These are phyloP conservation scores for Xylaria sp. DNA, from an alignment of 2,329 filamentous ascomycete genomes.

Conservation along the genomic window DNA sequence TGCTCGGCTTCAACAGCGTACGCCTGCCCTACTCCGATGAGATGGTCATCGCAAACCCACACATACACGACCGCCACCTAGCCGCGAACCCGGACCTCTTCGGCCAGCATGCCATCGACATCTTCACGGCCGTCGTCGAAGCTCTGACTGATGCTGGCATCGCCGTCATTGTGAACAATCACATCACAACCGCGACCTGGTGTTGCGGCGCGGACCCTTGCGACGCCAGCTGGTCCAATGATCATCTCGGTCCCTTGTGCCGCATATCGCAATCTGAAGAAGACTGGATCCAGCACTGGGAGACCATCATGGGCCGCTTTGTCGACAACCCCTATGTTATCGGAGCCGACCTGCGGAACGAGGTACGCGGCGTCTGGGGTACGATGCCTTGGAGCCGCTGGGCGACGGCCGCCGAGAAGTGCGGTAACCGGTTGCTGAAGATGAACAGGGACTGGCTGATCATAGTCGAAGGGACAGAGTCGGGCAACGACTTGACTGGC, in stretches of 20 bases:
- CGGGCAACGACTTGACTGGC: slow-evolving; percentile 67
- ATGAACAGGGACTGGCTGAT: slow-evolving; percentile 70
- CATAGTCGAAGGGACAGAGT: slow-evolving; percentile 71
- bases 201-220: slow-evolving; percentile 72
- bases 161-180: slow-evolving; percentile 71
- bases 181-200: slow-evolving; percentile 72
- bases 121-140: slow-evolving; percentile 63
- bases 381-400: slow-evolving; percentile 70
- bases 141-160: slow-evolving; percentile 66
- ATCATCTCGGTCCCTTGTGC: slow-evolving; percentile 65
- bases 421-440: slow-evolving; percentile 63
- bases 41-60: slow-evolving; percentile 65
- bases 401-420: slow-evolving; percentile 67
- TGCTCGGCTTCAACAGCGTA: slow-evolving; percentile 73
- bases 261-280: slow-evolving; percentile 67
- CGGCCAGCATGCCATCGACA: slow-evolving; percentile 62
- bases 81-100: slow-evolving; percentile 65
- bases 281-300: slow-evolving; percentile 71
- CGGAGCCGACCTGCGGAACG: slow-evolving; percentile 70
- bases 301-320: slow-evolving; percentile 65
- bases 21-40: slow-evolving; percentile 72
- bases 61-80: slow-evolving; percentile 56
- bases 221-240: slow-evolving; percentile 70
- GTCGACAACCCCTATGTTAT: slow-evolving; percentile 65
- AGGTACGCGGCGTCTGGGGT: slow-evolving; percentile 71